These are phyloP conservation scores for Collybia sp. DNA, from an alignment of 768 basidiomycete genomes.

Conservation along the genomic window DNA sequence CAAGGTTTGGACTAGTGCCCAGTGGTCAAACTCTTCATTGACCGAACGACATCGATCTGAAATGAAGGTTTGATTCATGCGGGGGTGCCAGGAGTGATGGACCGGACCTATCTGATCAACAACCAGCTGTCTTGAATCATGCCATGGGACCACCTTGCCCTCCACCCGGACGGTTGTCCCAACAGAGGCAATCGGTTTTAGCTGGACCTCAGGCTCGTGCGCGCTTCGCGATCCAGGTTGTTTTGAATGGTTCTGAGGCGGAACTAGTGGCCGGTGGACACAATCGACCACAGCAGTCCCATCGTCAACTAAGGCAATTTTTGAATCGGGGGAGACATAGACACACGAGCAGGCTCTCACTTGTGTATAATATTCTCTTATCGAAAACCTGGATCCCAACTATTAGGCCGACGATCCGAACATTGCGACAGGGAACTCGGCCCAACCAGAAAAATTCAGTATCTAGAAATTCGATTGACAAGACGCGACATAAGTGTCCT, in stretches of 20 bases:
- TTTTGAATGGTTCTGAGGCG: conserved; percentile 6
- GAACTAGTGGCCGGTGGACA: conserved; percentile 31
- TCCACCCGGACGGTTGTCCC: conserved; percentile 42
- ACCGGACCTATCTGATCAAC: conserved; percentile 46
- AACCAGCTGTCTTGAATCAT: conserved; percentile 39
- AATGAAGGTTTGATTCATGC: not conserved
- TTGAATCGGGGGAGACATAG: not conserved
- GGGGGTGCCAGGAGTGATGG: not conserved
- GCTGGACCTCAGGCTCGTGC: conserved; percentile 11
- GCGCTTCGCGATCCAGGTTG: too few relatives aligned
- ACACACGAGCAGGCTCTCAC: conserved; percentile 27
- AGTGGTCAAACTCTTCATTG: conserved; percentile 60
- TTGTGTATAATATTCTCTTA: conserved; percentile 50
- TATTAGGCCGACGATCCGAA: conserved; percentile 56
- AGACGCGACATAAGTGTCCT: not conserved
- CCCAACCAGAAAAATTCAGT: conserved; percentile 70
- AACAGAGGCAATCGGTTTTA: conserved; percentile 34
- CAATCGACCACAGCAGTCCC: conserved; percentile 75
- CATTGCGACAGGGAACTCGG: conserved; percentile 62
- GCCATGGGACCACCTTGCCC: conserved; percentile 38
- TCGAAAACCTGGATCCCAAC: conserved; percentile 62
- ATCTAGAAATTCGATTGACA: conserved; percentile 25
- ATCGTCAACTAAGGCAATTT: conserved; percentile 59
- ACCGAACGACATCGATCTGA: conserved; percentile 41
- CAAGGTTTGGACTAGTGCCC: conserved; percentile 43